Conservation (phyloP, 371 early-diverging fungal species). For the Mortierella polycephala region DNA sequence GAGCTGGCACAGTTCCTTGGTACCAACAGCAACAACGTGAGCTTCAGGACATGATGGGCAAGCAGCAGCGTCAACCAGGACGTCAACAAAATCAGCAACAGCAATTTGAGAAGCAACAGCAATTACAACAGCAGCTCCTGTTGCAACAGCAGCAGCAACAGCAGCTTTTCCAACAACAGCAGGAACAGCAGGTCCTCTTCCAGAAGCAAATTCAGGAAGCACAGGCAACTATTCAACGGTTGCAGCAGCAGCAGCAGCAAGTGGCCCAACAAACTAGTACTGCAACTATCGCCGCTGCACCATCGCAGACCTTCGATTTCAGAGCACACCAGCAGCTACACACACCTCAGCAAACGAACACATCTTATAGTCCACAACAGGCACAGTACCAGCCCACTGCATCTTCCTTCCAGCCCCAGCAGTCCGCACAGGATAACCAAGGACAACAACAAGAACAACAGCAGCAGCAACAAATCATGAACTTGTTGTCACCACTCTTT, state of each 20-base stretch:
- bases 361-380: not conserved
- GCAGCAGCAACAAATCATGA: conserved; percentile 22
- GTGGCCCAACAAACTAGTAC: conserved; percentile 13
- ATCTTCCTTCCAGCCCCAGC: no score
- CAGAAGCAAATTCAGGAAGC: conserved; percentile 44
- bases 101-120: conserved; percentile 42
- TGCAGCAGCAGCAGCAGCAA: conserved; percentile 43
- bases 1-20: conserved; percentile 42
- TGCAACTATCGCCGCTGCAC: no score
- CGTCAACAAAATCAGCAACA: conserved; percentile 29
- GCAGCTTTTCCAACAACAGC: conserved; percentile 38
- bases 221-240: conserved; percentile 40
- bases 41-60: conserved; percentile 49
- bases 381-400: conserved; percentile 8
- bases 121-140: conserved; percentile 31
- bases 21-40: conserved; percentile 53
- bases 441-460: conserved; percentile 6
- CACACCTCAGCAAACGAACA: no score
- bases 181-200: conserved; percentile 39
- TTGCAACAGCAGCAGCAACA: conserved; percentile 45
- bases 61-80: conserved; percentile 10
- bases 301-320: no score
- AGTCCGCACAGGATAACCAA: no score
- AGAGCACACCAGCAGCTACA: no score
- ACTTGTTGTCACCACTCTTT: conserved; percentile 34